Base-by-base conservation (phyloP, 1,139 yeast species). In the Yamadazyma pseudoaaseri region DNA sequence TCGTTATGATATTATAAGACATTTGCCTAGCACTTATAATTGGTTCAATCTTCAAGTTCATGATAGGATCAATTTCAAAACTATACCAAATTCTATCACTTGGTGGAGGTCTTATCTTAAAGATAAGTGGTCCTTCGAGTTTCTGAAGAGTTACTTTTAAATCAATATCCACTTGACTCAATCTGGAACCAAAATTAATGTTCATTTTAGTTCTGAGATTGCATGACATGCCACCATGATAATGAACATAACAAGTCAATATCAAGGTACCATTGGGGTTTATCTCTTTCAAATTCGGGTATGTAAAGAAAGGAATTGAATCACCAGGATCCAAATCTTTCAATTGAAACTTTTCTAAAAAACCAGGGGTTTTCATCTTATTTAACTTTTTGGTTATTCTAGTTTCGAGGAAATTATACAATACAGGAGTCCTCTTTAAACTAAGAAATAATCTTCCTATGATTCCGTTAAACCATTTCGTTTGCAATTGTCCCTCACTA, bases 21-120 rank as follows among this genome's bases (percentile, higher is more conserved):
- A 92, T 66, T 43, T 86, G 87, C 38, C 95, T 72, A 3, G 95
- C 79, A 45, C 95, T 85, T 14, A 92, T 86, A 10, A 87, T 76
- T 0, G 98, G 98, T 53, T 89, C 97, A 32, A 89, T 81, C 24
- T 73, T 79, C 42, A 92, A 58, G 39, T 79, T 81, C 56, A 90
- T 60, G 11, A 71, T 67, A 0, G 98, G 98, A 70, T 83, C 87
- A 6, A 71, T 59, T 45, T 81, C 87, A 56, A 89, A 92, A 2
- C 87, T 78, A 52, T 87, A 92, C 98, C 98, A 92, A 1, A 92
- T 51, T 47, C 97, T 71, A 39, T 80, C 81, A 3, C 96, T 81
- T 10, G 98, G 97, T 1, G 96, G 95, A 1, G 95, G 87, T 52
- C 92, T 92, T 27, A 90, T 58, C 34, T 75, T 67, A 18, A 90